phyloP scores from a whole-genome alignment of 257 asterid genomes.

The Coffea eugenioides region DNA sequence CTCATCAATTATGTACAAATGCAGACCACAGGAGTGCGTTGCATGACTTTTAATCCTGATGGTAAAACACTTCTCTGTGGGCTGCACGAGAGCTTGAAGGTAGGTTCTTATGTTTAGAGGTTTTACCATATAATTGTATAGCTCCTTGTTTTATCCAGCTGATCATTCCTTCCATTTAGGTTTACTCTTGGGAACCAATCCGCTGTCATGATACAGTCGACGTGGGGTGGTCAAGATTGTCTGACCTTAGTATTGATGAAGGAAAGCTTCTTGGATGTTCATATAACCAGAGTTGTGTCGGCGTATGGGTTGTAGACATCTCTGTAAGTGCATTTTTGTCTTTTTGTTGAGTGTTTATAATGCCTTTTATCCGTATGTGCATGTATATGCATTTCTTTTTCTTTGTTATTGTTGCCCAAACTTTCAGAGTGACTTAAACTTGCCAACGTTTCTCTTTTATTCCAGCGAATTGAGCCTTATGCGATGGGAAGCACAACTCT shows the following conservation, averaged over 20 bases:
- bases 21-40: conserved; percentile 92
- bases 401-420: conserved; percentile 20
- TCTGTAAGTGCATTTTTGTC: conserved; percentile 49
- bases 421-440: conserved; percentile 23
- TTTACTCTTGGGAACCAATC: conserved; percentile 98
- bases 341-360: conserved; percentile 13
- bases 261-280: conserved; percentile 99
- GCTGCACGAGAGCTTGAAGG: conserved; percentile 94
- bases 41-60: conserved; percentile 96
- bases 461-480: conserved; percentile 92
- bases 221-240: conserved; percentile 97
- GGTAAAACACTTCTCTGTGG: conserved; percentile 98
- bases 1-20: conserved; percentile 34
- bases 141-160: conserved; percentile 11
- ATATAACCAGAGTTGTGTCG: conserved; percentile 97
- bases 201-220: conserved; percentile 87
- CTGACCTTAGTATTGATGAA: conserved; percentile 97
- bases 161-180: conserved; percentile 40
- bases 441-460: conserved; percentile 23
- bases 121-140: conserved; percentile 15
- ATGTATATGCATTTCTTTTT: neutral
- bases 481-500: conserved; percentile 59
- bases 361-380: neutral
- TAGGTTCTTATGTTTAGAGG: conserved; percentile 27
- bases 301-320: conserved; percentile 99